A percentile compares a stretch with the other conserved stretches of the same genome.
Evolutionary conservation across 1,284 basidiomycete species (phyloP).

Genomic region (Entoloma clypeatum): DNA sequence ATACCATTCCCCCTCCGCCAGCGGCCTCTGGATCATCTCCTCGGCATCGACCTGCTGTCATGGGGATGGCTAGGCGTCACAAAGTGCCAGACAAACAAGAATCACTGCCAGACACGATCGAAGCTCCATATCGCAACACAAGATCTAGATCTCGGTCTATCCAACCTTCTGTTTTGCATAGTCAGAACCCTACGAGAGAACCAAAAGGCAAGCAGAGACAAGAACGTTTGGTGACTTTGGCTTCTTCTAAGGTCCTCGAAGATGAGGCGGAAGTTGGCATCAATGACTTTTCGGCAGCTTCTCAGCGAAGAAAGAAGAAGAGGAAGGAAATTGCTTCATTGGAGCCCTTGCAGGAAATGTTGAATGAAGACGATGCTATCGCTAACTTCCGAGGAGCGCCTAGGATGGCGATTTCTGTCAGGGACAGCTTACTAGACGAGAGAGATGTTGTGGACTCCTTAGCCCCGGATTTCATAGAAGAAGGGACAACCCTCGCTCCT

Average conservation of each 20-base stretch:
- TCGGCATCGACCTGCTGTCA: conserved; percentile 3
- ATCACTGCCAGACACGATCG: background rate
- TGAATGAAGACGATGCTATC: conserved; percentile 6
- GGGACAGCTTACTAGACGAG: conserved; percentile 21
- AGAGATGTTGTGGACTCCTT: conserved; percentile 23
- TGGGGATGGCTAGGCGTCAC: conserved; percentile 6
- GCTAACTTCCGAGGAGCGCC: background rate
- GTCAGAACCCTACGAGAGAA: conserved; percentile 3
- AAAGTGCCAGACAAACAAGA: background rate
- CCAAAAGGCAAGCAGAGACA: conserved; percentile 9
- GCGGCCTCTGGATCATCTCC: background rate
- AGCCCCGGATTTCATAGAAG: conserved; percentile 11
- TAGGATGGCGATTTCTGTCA: background rate
- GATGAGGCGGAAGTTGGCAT: conserved; percentile 1
- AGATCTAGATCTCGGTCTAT: conserved; percentile 22
- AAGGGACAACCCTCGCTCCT: background rate
- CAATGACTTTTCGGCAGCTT: background rate
- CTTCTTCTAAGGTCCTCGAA: conserved; percentile 6
- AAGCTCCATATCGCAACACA: conserved; percentile 21
- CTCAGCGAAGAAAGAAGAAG: background rate
- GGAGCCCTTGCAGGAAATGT: conserved; percentile 1
- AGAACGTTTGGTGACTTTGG: background rate
- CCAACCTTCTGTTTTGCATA: conserved; percentile 16
- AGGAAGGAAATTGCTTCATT: background rate
- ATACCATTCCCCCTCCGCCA: background rate